Conservation (phyloP, 202 grass and related monocot species). For the Musa balbisiana region DNA sequence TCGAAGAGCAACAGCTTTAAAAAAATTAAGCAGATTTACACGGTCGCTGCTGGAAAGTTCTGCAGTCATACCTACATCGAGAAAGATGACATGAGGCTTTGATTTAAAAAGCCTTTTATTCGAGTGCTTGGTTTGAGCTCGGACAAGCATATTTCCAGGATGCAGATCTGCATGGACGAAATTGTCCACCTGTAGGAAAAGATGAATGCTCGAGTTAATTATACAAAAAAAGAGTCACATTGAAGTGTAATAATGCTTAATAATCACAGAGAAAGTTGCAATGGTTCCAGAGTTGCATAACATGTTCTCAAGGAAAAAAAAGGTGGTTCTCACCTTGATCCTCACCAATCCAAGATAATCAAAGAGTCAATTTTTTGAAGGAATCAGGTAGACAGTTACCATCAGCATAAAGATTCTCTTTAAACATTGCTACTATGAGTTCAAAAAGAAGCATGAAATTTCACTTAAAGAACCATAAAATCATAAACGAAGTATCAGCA, state of each 20-base stretch:
- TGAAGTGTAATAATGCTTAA: not conserved
- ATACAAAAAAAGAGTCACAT: not conserved
- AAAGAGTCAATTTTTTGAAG: not conserved
- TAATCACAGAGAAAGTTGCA: not conserved
- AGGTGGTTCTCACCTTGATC: not conserved
- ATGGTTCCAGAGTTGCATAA: not conserved
- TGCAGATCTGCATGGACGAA: constrained; percentile 99
- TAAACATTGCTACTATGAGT: not conserved
- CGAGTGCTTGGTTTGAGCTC: constrained; percentile 44
- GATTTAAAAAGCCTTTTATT: constrained; percentile 65
- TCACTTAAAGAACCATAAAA: not conserved
- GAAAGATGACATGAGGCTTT: constrained; percentile 90
- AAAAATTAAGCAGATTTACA: constrained; percentile 85
- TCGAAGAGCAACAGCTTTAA: constrained; percentile 85
- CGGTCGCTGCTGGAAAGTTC: constrained; percentile 88
- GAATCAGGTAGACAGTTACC: not conserved
- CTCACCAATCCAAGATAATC: not conserved
- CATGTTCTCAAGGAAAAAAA: not conserved
- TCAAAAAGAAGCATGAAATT: not conserved
- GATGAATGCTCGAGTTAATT: not conserved
- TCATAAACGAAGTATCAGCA: not conserved
- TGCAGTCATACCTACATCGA: constrained; percentile 98
- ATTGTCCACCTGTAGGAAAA: constrained; percentile 85
- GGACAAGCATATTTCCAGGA: constrained; percentile 96
- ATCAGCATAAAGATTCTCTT: not conserved